Conservation (phyloP, 345 rosid species). For the Populus pruinosa region DNA sequence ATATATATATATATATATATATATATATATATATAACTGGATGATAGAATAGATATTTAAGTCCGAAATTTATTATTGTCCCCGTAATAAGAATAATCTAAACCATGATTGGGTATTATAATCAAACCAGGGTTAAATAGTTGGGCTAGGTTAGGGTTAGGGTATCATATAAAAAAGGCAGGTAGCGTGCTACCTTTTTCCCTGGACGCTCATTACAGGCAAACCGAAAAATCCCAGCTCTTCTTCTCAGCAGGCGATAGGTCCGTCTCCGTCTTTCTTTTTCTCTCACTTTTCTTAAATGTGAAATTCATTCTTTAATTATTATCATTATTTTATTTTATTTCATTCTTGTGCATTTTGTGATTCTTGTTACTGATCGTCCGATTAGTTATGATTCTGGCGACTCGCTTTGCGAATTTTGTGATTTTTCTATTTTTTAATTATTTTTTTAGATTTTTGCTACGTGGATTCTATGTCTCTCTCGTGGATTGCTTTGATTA, state of each 20-base stretch:
- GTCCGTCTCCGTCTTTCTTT: not conserved
- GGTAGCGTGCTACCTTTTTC: not conserved
- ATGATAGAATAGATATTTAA: not conserved
- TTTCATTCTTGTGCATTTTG: not conserved
- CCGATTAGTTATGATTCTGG: not conserved
- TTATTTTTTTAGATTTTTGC: no score
- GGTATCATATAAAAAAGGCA: not conserved
- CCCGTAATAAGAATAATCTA: not conserved
- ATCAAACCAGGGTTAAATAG: not conserved
- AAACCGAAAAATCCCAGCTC: not conserved
- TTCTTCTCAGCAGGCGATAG: not conserved
- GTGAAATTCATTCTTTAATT: not conserved
- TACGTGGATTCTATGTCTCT: not conserved
- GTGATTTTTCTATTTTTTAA: not conserved
- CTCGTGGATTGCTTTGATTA: not conserved
- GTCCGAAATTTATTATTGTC: not conserved
- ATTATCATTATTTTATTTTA: not conserved
- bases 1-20: no score
- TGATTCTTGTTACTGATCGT: not conserved
- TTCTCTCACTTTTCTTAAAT: not conserved
- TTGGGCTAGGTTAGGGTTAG: not conserved
- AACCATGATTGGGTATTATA: not conserved
- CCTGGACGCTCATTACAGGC: not conserved
- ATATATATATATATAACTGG: no score
- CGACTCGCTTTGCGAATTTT: not conserved